Conservation (phyloP, 2,329 filamentous ascomycete genomes). For the Talaromyces amestolkiae region DNA sequence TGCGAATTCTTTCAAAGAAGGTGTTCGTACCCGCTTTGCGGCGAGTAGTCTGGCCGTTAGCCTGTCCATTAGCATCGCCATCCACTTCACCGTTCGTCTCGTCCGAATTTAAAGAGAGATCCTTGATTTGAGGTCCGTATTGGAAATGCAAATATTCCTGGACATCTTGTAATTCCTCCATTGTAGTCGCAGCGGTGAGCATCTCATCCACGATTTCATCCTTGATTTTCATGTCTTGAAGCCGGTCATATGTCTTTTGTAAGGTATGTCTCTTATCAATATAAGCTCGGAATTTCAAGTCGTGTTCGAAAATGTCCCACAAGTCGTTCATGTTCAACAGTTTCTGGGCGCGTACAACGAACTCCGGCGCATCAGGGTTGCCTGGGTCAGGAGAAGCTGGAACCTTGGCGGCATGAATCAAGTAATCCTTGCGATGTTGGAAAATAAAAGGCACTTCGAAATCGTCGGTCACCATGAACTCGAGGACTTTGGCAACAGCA, state of each 20-base stretch:
- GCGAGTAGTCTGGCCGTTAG: slow-evolving; percentile 66
- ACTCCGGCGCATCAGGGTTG: slow-evolving; percentile 69
- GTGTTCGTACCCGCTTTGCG: slow-evolving; percentile 80
- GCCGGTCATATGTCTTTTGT: slow-evolving; percentile 71
- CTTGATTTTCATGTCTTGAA: slow-evolving; percentile 63
- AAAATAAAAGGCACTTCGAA: slow-evolving; percentile 97
- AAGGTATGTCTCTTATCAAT: slow-evolving; percentile 88
- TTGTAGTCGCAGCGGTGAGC: slow-evolving; percentile 73
- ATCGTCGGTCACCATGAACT: slow-evolving; percentile 92
- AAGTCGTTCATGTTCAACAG: slow-evolving; percentile 88
- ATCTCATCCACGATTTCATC: slow-evolving; percentile 80
- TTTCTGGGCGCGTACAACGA: slow-evolving; percentile 75
- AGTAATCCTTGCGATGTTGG: slow-evolving; percentile 95
- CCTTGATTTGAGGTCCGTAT: slow-evolving; percentile 79
- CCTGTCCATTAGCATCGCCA: slow-evolving; percentile 25
- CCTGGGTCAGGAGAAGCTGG: slow-evolving; percentile 60
- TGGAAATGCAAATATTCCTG: slow-evolving; percentile 97
- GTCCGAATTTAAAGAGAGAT: slow-evolving; percentile 60
- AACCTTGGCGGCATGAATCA: slow-evolving; percentile 82
- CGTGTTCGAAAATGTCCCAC: slow-evolving; percentile 91
- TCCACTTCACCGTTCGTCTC: slow-evolving; percentile 16
- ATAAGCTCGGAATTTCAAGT: slow-evolving; percentile 91
- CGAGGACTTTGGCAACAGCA: slow-evolving; percentile 84
- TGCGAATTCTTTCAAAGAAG: slow-evolving; percentile 79
- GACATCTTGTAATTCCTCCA: slow-evolving; percentile 94